phyloP scores from a whole-genome alignment of 371 early-diverging fungal genomes.

The Mucor irregularis region DNA sequence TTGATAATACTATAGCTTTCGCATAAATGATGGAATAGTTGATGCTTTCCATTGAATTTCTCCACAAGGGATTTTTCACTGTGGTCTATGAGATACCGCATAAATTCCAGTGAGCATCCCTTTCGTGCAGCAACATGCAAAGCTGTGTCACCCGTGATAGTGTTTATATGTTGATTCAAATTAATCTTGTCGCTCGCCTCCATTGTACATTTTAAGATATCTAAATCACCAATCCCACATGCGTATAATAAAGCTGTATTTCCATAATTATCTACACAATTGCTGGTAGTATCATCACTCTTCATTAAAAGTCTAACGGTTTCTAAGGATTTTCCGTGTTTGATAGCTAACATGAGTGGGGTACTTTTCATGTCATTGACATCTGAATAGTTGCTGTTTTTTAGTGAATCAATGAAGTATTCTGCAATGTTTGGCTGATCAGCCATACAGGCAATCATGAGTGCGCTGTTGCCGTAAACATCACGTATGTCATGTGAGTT shows the following conservation, averaged over 20 bases:
- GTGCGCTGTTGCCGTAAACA: slow-evolving; percentile 43
- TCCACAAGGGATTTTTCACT: background rate
- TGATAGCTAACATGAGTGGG: slow-evolving; percentile 45
- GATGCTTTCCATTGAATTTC: slow-evolving; percentile 27
- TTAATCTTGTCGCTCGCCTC: background rate
- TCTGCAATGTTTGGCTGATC: slow-evolving; percentile 33
- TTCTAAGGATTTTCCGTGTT: slow-evolving; percentile 21
- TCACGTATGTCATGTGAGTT: slow-evolving; percentile 33
- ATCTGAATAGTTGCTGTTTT: no score
- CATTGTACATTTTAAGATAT: slow-evolving; percentile 6
- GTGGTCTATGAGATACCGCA: background rate
- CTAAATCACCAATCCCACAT: background rate
- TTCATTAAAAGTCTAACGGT: slow-evolving; percentile 28
- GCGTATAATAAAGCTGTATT: slow-evolving; percentile 44
- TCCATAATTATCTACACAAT: slow-evolving; percentile 38
- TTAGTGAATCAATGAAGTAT: slow-evolving; percentile 5
- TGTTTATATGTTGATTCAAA: slow-evolving; percentile 1
- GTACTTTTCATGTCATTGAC: slow-evolving; percentile 41
- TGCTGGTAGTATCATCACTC: slow-evolving; percentile 15
- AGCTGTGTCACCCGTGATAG: slow-evolving; percentile 17
- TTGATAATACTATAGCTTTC: slow-evolving; percentile 19
- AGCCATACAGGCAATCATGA: slow-evolving; percentile 44
- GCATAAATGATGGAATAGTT: slow-evolving; percentile 49
- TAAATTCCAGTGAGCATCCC: background rate
- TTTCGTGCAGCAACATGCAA: slow-evolving; percentile 33